Evolutionary conservation across 2,329 filamentous ascomycete genomes (phyloP), one percentile per base, ranked within the genome.

Genomic region (Pseudophaeomoniella oleicola): DNA sequence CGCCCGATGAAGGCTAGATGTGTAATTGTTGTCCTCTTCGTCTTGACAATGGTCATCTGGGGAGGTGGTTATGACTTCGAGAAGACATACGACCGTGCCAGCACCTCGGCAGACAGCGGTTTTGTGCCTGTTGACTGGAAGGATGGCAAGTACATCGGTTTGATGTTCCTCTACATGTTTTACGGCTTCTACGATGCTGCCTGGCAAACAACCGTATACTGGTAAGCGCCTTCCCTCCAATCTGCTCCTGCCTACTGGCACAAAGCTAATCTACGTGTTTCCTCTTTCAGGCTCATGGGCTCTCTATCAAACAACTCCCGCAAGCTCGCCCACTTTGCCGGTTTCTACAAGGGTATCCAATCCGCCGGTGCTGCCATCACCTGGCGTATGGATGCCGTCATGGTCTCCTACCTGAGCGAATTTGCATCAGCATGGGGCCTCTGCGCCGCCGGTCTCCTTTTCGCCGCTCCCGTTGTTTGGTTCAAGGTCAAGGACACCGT

Each of bases 201-300:
- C 37, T 94, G 85, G 79, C 88, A 96, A 64, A 88, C 85, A 0
- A 77, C 69, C 50, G 78, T 87, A 35, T 94, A 96, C 67, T 94
- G 87, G 87, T 71, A 55, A 48, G 66, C 32, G 19, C 11, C 0
- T 11, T 22, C 16, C 22, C 29, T 22, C 19, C 17, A 16, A 12
- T 31, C 18, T 18, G 17, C 17, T 15, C 10, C 4, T 13, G 17
- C 31, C 32, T 32, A 9, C 3, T 12, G 14, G 15, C 32, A 30
- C 35, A 13, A 16, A 36, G 32, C 22, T 37, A 19, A 27, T 37
- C 35, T 34, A 15, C 17, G 9, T 27, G 6, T 27, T 27, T n/a
- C 22, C 22, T n/a, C 22, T 35, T 35, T 10, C 33, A 78, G 76
- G 76, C 82, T 78, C 62, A 90, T 93, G 78, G 85, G 85, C 37